Evolutionary conservation across 441 rosid species (phyloP).

Genomic region (Rhodomyrtus psidioides): DNA sequence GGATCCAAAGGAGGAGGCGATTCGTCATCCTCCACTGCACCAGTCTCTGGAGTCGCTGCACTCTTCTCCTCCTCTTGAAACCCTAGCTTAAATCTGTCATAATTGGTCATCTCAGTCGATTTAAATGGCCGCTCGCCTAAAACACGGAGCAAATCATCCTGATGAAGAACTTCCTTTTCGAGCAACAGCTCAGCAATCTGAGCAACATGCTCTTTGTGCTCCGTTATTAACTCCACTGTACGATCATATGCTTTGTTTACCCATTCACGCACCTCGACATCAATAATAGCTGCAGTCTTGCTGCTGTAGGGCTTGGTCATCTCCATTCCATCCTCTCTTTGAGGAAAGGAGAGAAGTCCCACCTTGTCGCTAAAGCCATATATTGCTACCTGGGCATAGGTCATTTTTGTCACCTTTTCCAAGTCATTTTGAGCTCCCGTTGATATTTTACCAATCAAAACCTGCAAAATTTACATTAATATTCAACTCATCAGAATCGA

Average conservation of each 20-base stretch:
- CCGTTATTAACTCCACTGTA: constrained; percentile 38
- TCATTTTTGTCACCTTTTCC: constrained; percentile 76
- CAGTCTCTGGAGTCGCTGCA: constrained; percentile 11
- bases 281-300: constrained; percentile 61
- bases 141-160: constrained; percentile 46
- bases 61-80: constrained; percentile 29
- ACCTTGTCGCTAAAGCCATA: constrained; percentile 75
- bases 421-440: constrained; percentile 73
- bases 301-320: constrained; percentile 67
- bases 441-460: constrained; percentile 59
- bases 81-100: constrained; percentile 58
- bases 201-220: constrained; percentile 54
- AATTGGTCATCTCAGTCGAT: constrained; percentile 36
- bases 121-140: constrained; percentile 69
- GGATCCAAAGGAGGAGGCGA: constrained; percentile 46
- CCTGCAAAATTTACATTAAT: constrained; percentile 25
- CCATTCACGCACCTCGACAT: constrained; percentile 61
- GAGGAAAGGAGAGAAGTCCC: constrained; percentile 69
- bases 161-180: constrained; percentile 65
- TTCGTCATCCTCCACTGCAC: constrained; percentile 33
- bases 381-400: constrained; percentile 68
- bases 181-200: constrained; percentile 58
- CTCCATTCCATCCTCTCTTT: constrained; percentile 45
- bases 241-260: constrained; percentile 44
- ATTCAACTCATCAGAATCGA: neutral